Base-by-base conservation (phyloP, 148 eudicot species). In the Camellia lanceoleosa region DNA sequence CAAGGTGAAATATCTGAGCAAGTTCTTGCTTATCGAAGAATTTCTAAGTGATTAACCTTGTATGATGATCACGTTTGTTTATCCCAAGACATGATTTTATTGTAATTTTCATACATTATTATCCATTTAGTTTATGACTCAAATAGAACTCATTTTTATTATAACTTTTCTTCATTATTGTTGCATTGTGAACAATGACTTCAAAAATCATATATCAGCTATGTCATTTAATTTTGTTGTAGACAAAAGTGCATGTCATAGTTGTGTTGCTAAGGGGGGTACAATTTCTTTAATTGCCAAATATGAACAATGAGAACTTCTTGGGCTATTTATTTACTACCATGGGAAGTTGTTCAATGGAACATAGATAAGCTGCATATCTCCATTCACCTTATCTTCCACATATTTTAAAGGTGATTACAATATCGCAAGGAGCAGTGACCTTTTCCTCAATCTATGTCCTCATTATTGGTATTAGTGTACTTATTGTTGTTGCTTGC, bases 1-100 rank as follows among this genome's bases (percentile, higher is more conserved):
- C 92, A 71, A 94, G 93, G 98, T 94, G 87, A 76, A 71, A 68
- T 16, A 46, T 56, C 18, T 74, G 38, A 81, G 38, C 62, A 68
- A 46, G 10, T 60, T 75, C 52, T 47, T 54, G 20, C 46, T 43
- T 0, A 38, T 58, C 4, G 44, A 52, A 8, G 55, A 70, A 19
- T 19, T 69, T 60, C 44, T 19, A 44, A 44, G 54, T 38, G 51
- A 5, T 68, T 56, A 11, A 58, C 38, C 2, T 41, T 73, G 55
- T 10, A 19, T 58, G 18, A 56, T 54, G 42, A 23, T 66, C 38
- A 23, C 43, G 38, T 60, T 60, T 59, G 44, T 74, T 75, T 11
- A 42, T 59, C 16, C 78, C 11, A 18, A 15, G 13, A 18, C 19
- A 55, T 74, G 77, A 38, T 3, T 56, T 20, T n/a, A 30, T 43